phyloP scores from a whole-genome alignment of 768 basidiomycete species.

The Tylopilus sp. region DNA sequence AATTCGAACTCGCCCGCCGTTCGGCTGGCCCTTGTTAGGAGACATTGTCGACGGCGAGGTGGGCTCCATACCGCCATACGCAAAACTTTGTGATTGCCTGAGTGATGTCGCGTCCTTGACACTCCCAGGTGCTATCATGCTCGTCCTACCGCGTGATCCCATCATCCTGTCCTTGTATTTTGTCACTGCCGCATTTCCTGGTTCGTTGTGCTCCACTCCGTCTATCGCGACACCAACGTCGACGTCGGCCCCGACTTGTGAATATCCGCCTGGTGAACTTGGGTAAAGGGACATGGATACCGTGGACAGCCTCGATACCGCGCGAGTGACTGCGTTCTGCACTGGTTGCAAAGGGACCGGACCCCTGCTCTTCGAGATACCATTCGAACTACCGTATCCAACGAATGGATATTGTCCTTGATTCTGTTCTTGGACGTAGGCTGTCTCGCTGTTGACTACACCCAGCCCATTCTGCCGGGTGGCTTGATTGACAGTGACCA shows the following conservation, averaged over 20 bases:
- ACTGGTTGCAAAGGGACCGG: slow-evolving; percentile 38
- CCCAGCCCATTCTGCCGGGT: slow-evolving; percentile 6
- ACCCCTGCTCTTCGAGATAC: slow-evolving; percentile 23
- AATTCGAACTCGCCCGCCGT: slow-evolving; percentile 59
- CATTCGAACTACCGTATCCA: slow-evolving; percentile 22
- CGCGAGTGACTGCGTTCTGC: slow-evolving; percentile 38
- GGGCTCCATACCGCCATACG: slow-evolving; percentile 55
- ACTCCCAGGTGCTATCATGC: slow-evolving; percentile 17
- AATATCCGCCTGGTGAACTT: slow-evolving; percentile 35
- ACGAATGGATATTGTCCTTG: slow-evolving; percentile 22
- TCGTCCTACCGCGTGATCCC: slow-evolving; percentile 18
- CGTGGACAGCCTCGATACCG: slow-evolving; percentile 39
- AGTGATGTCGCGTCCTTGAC: slow-evolving; percentile 20
- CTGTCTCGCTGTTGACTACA: slow-evolving; percentile 4
- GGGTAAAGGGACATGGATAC: slow-evolving; percentile 49
- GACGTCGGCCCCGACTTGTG: slow-evolving; percentile 23
- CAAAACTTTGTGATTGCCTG: slow-evolving; percentile 35
- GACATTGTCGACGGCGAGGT: slow-evolving; percentile 37
- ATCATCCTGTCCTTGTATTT: slow-evolving; percentile 36
- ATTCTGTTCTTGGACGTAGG: slow-evolving; percentile 14
- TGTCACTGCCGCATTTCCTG: slow-evolving; percentile 29
- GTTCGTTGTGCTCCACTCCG: slow-evolving; percentile 40
- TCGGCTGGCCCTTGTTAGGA: slow-evolving; percentile 23
- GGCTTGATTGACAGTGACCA: slow-evolving; percentile 7
- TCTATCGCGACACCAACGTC: slow-evolving; percentile 37